Conservation (phyloP, 176 grass and related monocot genomes). For the Phoenix roebelenii region DNA sequence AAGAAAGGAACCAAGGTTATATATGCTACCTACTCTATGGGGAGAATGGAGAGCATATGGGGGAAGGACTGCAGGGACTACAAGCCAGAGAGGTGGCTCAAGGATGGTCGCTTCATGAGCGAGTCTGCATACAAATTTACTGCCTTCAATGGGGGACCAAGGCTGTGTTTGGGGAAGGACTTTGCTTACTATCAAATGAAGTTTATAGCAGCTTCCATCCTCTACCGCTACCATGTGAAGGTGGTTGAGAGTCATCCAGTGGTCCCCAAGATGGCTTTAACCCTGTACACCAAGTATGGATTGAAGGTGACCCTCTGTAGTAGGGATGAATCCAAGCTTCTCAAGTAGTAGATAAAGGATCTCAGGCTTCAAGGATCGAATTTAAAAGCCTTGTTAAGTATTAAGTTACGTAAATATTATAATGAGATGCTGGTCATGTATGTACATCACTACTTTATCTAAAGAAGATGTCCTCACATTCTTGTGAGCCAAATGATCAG, state of each 20-base stretch:
- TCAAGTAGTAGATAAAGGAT: too few relatives aligned
- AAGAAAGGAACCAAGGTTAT: slow-evolving; percentile 88
- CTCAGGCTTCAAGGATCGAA: too few relatives aligned
- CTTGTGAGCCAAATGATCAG: too few relatives aligned
- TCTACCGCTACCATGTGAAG: slow-evolving; percentile 45
- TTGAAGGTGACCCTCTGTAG: slow-evolving; percentile 63
- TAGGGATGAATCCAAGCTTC: slow-evolving; percentile 23
- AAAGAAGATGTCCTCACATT: too few relatives aligned
- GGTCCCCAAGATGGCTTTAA: slow-evolving; percentile 72
- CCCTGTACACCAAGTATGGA: slow-evolving; percentile 91
- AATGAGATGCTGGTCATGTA: too few relatives aligned
- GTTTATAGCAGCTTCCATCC: slow-evolving; percentile 64
- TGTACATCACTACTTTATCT: too few relatives aligned
- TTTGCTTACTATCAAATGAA: slow-evolving; percentile 99
- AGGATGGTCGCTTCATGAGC: slow-evolving; percentile 61
- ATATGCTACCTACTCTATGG: slow-evolving; percentile 87
- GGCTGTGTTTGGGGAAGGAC: slow-evolving; percentile 87
- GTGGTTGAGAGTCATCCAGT: slow-evolving; percentile 60
- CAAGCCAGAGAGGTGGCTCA: slow-evolving; percentile 88
- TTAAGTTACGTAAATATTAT: too few relatives aligned
- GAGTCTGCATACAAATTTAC: slow-evolving; percentile 95
- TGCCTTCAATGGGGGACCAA: slow-evolving; percentile 77
- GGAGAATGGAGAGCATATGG: slow-evolving; percentile 94
- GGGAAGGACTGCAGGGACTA: slow-evolving; percentile 76
- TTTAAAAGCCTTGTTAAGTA: too few relatives aligned